Conservation (phyloP, 805 yeast genomes). For the Teunomyces stri region DNA sequence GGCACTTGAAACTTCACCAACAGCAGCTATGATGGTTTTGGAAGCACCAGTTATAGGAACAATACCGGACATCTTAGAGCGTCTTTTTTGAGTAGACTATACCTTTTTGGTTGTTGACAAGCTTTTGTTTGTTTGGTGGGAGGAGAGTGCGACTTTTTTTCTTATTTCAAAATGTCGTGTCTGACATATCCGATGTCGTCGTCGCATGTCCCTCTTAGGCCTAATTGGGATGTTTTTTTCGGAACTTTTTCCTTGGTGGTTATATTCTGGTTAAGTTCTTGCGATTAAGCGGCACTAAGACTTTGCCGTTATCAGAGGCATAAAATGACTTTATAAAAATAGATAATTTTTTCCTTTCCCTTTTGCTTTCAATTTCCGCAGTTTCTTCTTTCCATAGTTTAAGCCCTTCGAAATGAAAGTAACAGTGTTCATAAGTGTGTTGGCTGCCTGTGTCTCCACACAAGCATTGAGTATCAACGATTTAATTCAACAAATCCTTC, state of each 20-base stretch:
- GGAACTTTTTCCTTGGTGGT: background rate
- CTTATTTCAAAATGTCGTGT: background rate
- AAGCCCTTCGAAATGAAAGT: background rate
- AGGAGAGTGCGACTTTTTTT: background rate
- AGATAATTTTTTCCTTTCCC: background rate
- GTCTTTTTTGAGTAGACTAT: background rate
- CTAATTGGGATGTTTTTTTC: background rate
- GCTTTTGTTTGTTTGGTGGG: background rate
- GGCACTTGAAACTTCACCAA: constrained; percentile 1
- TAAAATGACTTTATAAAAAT: background rate
- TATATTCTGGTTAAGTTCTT: background rate
- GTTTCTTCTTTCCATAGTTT: background rate
- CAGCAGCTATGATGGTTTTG: background rate
- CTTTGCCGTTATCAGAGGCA: background rate
- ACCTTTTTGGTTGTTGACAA: background rate
- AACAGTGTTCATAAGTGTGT: background rate
- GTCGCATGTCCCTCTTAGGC: too few relatives aligned
- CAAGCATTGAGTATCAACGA: background rate
- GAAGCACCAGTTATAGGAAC: constrained; percentile 3
- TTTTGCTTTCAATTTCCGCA: background rate
- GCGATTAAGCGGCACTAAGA: background rate
- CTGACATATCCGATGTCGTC: background rate
- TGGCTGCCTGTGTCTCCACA: constrained; percentile 2
- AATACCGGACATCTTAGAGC: background rate
- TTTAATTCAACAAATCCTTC: background rate